A percentile compares a stretch with the other conserved stretches of the same genome.
phyloP scores from a whole-genome alignment of 1,139 yeast genomes.

The Taphrina pruni region DNA sequence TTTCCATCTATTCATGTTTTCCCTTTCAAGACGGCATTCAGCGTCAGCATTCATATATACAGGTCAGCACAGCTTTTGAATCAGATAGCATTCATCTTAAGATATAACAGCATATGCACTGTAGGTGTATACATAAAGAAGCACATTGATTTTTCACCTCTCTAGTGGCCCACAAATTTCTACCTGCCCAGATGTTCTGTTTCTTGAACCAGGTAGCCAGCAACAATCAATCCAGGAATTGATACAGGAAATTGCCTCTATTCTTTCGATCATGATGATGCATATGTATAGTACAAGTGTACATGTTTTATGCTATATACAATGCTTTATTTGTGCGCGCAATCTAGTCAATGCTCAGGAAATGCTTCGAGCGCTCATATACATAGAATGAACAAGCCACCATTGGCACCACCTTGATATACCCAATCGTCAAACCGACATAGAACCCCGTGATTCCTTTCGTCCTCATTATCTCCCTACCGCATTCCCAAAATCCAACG shows the following conservation, averaged over 20 bases:
- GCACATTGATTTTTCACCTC: neutral
- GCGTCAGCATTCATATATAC: too few species aligned
- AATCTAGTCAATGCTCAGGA: conserved; percentile 59
- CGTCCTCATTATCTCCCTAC: conserved; percentile 47
- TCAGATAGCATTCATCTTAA: too few species aligned
- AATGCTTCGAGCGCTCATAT: conserved; percentile 80
- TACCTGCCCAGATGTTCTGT: too few species aligned
- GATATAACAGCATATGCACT: too few species aligned
- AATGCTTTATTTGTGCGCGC: neutral
- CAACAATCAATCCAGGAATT: too few species aligned
- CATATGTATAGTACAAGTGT: neutral
- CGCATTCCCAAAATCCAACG: conserved; percentile 61
- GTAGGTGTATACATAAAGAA: neutral
- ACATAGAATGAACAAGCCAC: conserved; percentile 94
- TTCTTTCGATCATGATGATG: too few species aligned
- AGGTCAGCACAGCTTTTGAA: too few species aligned
- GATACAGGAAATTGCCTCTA: neutral
- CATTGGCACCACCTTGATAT: conserved; percentile 94
- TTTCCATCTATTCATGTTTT: too few species aligned
- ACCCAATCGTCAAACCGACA: conserved; percentile 93
- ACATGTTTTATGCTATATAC: conserved; percentile 1
- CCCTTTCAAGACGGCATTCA: too few species aligned
- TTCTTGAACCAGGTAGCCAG: too few species aligned
- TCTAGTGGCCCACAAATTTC: neutral
- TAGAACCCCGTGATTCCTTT: conserved; percentile 81